Base-by-base conservation (phyloP, 2,329 filamentous ascomycete species). In the Didymella sp. region DNA sequence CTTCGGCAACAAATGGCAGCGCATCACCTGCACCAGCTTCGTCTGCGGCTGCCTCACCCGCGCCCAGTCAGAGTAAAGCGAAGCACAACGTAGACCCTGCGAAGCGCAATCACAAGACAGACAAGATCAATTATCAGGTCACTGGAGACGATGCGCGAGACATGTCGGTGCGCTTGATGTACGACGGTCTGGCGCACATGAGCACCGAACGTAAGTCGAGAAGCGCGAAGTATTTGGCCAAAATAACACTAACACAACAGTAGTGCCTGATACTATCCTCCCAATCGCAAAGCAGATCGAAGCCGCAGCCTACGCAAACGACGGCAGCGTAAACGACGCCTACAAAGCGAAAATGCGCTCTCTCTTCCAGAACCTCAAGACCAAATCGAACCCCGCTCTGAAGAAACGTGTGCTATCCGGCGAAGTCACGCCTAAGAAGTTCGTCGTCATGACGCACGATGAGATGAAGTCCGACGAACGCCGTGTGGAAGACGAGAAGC, bases 311-410 rank as follows among this genome's bases (percentile, higher is more conserved):
- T 93, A 84, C 78, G 83, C 82, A 54, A 79, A 84, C 27, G 89
- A 87, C 75, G 88, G 89, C 54, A 87, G 88, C 51, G 89, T 92
- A 15, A 84, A 83, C 59, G 79, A 86, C 43, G 85, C 88, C 46
- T 99, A 99, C 83, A 89, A 89, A 73, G 84, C 83, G 64, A 97
- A 97, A 82, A 89, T 98, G 69, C 90, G 94, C 65, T 96, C 92
- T 19, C 86, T 99, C 21, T 98, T 92, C 79, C 87, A 93, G 75
- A 98, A 98, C 73, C 86, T 99, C 67, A 98, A 97, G 82, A 92
- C 91, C 81, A 93, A 91, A 79, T 89, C 87, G 62, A 98, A 98
- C 79, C 83, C 85, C 33, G 85, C 87, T 59, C 85, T 99, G 40
- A 89, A 92, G 49, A 82, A 83, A 60, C 86, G 88, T 62, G 90